These are phyloP conservation scores for Syzygium malaccense DNA, from an alignment of 441 rosid species.

Conservation along the genomic window DNA sequence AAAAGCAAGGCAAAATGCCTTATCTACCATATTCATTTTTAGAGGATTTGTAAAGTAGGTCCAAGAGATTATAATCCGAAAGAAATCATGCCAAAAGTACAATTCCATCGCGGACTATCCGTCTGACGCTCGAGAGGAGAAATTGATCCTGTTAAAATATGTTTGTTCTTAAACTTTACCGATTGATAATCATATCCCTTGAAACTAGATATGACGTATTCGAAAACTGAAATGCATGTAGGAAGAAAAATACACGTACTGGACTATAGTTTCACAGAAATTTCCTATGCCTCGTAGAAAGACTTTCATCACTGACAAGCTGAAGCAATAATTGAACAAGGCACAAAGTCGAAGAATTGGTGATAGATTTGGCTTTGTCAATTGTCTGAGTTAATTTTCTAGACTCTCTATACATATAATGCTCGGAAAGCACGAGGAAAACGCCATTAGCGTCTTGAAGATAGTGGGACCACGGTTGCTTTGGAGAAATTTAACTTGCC, in stretches of 20 bases:
- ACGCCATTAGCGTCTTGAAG: neutral
- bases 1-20: neutral
- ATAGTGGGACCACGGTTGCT: neutral
- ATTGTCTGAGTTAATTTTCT: neutral
- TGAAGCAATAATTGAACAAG: neutral
- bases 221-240: neutral
- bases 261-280: neutral
- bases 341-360: neutral
- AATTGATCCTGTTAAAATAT: neutral
- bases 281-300: neutral
- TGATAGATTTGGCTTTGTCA: neutral
- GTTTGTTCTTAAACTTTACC: neutral
- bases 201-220: neutral
- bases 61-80: neutral
- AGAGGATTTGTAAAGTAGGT: neutral
- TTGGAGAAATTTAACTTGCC: neutral
- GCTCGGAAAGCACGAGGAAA: neutral
- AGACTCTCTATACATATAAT: neutral
- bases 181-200: neutral
- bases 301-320: neutral
- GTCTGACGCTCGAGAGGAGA: neutral
- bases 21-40: neutral
- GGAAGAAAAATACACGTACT: neutral
- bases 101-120: neutral
- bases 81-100: neutral